Base-by-base conservation (phyloP, 2,329 filamentous ascomycete genomes). In the Dactylellina parvicollis region DNA sequence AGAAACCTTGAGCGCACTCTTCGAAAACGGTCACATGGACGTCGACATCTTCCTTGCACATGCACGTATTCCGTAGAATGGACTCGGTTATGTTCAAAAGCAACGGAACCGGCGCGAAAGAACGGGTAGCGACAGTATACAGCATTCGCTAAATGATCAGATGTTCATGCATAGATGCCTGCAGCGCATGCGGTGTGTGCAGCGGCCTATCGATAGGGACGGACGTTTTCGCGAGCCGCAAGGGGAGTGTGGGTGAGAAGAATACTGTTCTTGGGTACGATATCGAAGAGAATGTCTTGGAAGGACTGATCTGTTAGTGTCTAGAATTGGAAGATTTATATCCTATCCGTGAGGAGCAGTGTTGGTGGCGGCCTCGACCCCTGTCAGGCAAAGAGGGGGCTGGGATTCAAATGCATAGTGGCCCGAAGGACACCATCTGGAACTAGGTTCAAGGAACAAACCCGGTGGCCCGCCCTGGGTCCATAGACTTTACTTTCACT, bases 341-440 rank as follows among this genome's bases (percentile, higher is more conserved):
- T 26, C 46, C 9, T 18, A 26, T 26, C 5, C 12, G 5, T 12
- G 46, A 49, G 12, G 24, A 28, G 46, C 4, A 30, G 24, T 50
- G 46, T 50, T 50, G 46, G 46, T 52, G 7, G 47, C 28, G 47
- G 26, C 22, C 30, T 26, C 18, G 14, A 36, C 47, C 47, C 47
- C 47, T 52, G 47, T 52, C 47, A 18, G 3, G 28, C 47, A 36
- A 52, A 20, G 28, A 52, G 47, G 47, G 36, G 47, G 47, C 12
- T 52, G 47, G 47, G 47, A 42, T n/a, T n/a, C n/a, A n/a, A n/a
- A n/a, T n/a, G n/a, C n/a, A n/a, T n/a, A n/a, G n/a, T n/a, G n/a
- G n/a, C 42, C 42, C 42, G 42, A 46, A 10, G 4, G 7, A 7
- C 7, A 34, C 7, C 32, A 7, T 14, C 32, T 34, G 7, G 32